Evolutionary conservation across 2,329 filamentous ascomycete species (phyloP).

Genomic region (Pestalotiopsis sp.): DNA sequence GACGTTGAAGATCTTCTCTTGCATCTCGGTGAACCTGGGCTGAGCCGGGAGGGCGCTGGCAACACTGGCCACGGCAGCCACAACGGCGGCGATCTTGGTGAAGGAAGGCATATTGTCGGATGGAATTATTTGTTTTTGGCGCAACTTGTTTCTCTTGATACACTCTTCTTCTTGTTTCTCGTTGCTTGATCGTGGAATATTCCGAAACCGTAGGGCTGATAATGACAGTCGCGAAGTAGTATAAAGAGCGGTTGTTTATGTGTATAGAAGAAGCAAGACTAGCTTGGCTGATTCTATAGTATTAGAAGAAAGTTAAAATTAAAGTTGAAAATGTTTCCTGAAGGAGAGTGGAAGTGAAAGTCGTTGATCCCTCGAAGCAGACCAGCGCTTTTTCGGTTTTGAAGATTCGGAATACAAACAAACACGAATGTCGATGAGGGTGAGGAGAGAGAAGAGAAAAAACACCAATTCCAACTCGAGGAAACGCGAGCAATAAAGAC

Average conservation of each 20-base stretch:
- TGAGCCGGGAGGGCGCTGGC: constrained; percentile 50
- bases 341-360: constrained; percentile 35
- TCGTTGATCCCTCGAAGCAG: constrained; percentile 47
- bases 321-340: constrained; percentile 32
- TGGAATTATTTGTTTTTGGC: constrained; percentile 17
- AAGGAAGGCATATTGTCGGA: constrained; percentile 48
- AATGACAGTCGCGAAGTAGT: constrained; percentile 19
- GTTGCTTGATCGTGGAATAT: constrained; percentile 19
- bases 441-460: constrained; percentile 30
- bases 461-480: constrained; percentile 29
- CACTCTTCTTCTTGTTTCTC: constrained; percentile 22
- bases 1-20: constrained; percentile 49
- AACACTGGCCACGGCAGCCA: constrained; percentile 48
- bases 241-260: constrained; percentile 18
- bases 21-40: constrained; percentile 45
- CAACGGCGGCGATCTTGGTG: constrained; percentile 43
- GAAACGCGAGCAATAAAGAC: constrained; percentile 32
- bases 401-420: constrained; percentile 26
- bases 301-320: constrained; percentile 36
- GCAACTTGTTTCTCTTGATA: constrained; percentile 23
- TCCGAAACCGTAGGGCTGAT: constrained; percentile 13
- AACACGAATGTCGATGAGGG: constrained; percentile 31
- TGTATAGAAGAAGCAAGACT: constrained; percentile 36
- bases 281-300: constrained; percentile 40
- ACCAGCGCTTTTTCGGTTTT: constrained; percentile 50